Conservation (phyloP, 2,329 filamentous ascomycete genomes). For the Fusarium pininemorale region DNA sequence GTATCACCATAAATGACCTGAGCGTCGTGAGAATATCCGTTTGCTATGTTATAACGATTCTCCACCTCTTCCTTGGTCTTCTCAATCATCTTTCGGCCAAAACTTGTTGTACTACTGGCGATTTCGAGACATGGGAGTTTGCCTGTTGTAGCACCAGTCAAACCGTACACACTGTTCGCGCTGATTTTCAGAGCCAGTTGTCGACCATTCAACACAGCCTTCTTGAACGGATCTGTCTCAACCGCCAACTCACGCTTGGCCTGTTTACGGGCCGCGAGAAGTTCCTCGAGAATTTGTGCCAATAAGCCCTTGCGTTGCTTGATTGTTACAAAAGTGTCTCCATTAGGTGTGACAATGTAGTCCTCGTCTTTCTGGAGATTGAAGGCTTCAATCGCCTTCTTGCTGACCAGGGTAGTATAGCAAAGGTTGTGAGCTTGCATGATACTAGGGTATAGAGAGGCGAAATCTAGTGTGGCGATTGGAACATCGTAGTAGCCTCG, state of each 20-base stretch:
- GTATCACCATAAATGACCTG: constrained; percentile 99
- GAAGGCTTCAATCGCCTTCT: constrained; percentile 78
- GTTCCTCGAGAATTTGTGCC: constrained; percentile 93
- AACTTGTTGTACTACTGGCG: constrained; percentile 95
- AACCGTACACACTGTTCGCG: constrained; percentile 96
- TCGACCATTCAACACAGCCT: constrained; percentile 96
- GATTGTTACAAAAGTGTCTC: constrained; percentile 88
- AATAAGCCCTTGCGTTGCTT: constrained; percentile 92
- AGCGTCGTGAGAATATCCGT: constrained; percentile 93
- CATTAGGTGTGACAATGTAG: constrained; percentile 95
- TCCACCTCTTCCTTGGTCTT: constrained; percentile 98
- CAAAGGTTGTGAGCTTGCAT: constrained; percentile 99
- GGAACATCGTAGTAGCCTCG: constrained; percentile 95
- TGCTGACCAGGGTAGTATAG: constrained; percentile 87
- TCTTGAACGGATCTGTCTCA: constrained; percentile 96
- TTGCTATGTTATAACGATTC: constrained; percentile 86
- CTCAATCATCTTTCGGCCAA: constrained; percentile 98
- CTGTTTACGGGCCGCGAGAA: constrained; percentile 90
- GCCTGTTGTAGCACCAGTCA: constrained; percentile 94
- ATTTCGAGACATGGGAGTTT: constrained; percentile 96
- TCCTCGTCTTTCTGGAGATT: constrained; percentile 87
- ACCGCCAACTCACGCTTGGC: constrained; percentile 89
- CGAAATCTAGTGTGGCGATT: constrained; percentile 97
- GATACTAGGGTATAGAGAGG: constrained; percentile 97
- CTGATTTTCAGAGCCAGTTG: constrained; percentile 96